Base-by-base conservation (phyloP, 2,329 filamentous ascomycete species). In the Botrytis fragariae region DNA sequence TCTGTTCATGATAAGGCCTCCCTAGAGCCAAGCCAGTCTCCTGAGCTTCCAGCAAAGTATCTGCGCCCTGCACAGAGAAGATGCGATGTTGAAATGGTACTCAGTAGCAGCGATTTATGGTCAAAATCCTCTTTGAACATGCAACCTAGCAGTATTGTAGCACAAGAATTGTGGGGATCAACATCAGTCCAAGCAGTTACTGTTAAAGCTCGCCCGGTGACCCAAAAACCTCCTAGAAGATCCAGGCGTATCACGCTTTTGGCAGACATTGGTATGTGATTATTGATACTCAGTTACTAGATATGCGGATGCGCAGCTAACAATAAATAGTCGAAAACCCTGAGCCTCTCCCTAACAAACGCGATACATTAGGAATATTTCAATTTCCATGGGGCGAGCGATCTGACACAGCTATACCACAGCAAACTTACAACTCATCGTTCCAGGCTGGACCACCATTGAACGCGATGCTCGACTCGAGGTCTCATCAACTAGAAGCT, bases 311-410 rank as follows among this genome's bases (percentile, higher is more conserved):
- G 14, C 10, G 22, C 62, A n/a, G 35, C 62, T 72, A 61, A 71
- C 51, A 71, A 71, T 64, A 76, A 75, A 77, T 74, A 81, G 80
- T 90, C 48, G 89, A 91, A 79, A 89, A 85, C 75, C 89, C 89
- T 6, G 82, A 87, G 78, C 89, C 88, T 51, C 82, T 91, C 7
- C 85, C 86, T 7, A 83, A 89, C 79, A 88, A 87, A 80, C 84
- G 86, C 60, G 88, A 85, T 20, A 90, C 88, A 18, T 84, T 91
- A 29, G 89, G 89, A 8, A 87, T 91, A 77, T 91, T 90, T 82
- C 87, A 90, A 77, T 91, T 91, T 76, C 88, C 89, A 3, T 91
- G 88, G 88, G 89, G 89, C 22, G 89, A 91, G 81, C 86, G 82
- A 77, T 91, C 89, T 32, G 88, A 90, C 79, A 85, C 84, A 71